Base-by-base conservation (phyloP, 2,329 filamentous ascomycete genomes). In the Aspergillus caelatus region DNA sequence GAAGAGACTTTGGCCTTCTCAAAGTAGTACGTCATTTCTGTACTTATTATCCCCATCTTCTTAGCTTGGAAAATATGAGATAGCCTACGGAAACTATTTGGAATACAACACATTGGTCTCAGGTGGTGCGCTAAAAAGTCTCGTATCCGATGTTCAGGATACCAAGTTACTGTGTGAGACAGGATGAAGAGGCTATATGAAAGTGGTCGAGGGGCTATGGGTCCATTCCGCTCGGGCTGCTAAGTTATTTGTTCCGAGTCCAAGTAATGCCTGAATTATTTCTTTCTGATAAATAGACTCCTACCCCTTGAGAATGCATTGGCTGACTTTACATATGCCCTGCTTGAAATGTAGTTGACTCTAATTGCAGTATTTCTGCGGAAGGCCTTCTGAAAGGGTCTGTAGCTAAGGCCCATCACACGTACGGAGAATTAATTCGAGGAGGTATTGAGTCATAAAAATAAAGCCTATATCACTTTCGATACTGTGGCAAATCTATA, bases 261-360 rank as follows among this genome's bases (percentile, higher is more conserved):
- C 16, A 19, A 4, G 39, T 9, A 10, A n/a, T 41, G 7, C 16
- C 19, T n/a, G 39, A n/a, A n/a, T 41, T 0, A 0, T n/a, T 9
- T 1, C 8, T n/a, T 41, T n/a, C 39, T 16, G 12, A 4, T 41
- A 9, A 41, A 19, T 41, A 1, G 3, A 1, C 7, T 5, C 7
- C 3, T n/a, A 41, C 8, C 1, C 0, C 9, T 14, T n/a, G 39
- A 7, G 6, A 10, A 19, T 7, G 2, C 3, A n/a, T 10, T 41
- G 7, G n/a, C 3, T 41, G 16, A 9, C 16, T n/a, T 8, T n/a
- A 41, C n/a, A 9, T 1, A 19, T 41, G 39, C 8, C 0, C 19
- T 19, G 10, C 2, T 3, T 9, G 3, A 41, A 9, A 41, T 9
- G 8, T 41, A 41, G 8, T 4, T 41, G 39, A n/a, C 16, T n/a